Conservation (phyloP, 108 stramenopile genomes). For the Epithemia pelagica region DNA sequence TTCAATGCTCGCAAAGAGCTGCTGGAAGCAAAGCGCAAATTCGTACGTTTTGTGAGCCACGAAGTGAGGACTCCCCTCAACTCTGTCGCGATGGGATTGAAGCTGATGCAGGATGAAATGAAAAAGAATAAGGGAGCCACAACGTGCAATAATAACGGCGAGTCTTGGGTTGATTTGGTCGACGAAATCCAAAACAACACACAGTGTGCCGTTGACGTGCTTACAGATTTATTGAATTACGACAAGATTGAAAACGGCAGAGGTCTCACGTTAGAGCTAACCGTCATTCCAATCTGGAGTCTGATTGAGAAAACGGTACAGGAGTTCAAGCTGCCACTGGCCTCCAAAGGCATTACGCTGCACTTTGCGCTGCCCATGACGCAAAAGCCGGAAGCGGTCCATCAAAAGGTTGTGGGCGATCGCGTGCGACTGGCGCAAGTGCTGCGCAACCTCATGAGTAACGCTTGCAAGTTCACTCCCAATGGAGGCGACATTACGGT, state of each 20-base stretch:
- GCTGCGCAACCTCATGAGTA: slow-evolving; percentile 45
- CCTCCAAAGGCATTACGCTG: background rate
- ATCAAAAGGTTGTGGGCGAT: slow-evolving; percentile 35
- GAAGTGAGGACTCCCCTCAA: slow-evolving; percentile 46
- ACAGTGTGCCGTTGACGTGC: slow-evolving; percentile 29
- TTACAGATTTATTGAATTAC: slow-evolving; percentile 39
- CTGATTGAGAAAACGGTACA: background rate
- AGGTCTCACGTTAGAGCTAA: slow-evolving; percentile 12
- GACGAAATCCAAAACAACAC: slow-evolving; percentile 20
- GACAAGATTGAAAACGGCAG: slow-evolving; percentile 37
- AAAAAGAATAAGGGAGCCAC: slow-evolving; percentile 1
- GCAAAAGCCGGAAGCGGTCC: background rate
- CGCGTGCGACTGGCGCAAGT: slow-evolving; percentile 30
- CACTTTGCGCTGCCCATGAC: background rate
- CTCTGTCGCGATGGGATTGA: slow-evolving; percentile 37
- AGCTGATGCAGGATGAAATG: slow-evolving; percentile 28
- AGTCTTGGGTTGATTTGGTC: background rate
- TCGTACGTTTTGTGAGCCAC: slow-evolving; percentile 43
- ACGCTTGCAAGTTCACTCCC: slow-evolving; percentile 52
- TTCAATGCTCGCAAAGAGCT: slow-evolving; percentile 25
- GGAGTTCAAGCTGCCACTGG: background rate
- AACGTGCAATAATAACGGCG: background rate
- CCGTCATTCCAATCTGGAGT: background rate
- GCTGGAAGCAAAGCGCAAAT: slow-evolving; percentile 38
- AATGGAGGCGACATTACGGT: background rate